phyloP scores from a whole-genome alignment of 2,329 filamentous ascomycete genomes.

The Pseudogymnoascus sp. region DNA sequence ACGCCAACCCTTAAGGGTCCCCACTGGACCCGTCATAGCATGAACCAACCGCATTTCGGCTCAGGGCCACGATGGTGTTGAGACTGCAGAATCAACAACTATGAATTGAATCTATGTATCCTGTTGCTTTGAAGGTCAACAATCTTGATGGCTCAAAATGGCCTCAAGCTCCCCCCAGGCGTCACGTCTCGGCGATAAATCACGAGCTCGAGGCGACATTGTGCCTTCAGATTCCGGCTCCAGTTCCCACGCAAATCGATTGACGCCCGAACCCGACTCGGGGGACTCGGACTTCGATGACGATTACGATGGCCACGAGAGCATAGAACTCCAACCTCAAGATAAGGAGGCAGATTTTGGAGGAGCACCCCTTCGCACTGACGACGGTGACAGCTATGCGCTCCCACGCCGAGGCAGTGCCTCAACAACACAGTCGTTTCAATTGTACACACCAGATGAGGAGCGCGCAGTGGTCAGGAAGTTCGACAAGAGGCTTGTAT shows the following conservation, averaged over 20 bases:
- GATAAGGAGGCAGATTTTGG: background rate
- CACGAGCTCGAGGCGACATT: background rate
- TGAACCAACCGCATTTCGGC: background rate
- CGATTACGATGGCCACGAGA: conserved; percentile 12
- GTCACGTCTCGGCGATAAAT: background rate
- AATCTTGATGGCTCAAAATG: background rate
- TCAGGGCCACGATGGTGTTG: conserved; percentile 2
- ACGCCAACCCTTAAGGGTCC: background rate
- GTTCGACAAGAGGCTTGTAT: conserved; percentile 69
- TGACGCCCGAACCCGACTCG: conserved; percentile 25
- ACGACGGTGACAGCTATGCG: background rate
- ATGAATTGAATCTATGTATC: background rate
- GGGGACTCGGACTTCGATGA: conserved; percentile 20
- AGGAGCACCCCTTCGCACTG: background rate
- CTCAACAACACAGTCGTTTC: conserved; percentile 35
- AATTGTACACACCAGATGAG: conserved; percentile 59
- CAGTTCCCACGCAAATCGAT: conserved; percentile 12
- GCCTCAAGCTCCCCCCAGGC: background rate
- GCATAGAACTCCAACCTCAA: conserved; percentile 1
- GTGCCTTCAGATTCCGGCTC: conserved; percentile 12
- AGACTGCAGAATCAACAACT: background rate
- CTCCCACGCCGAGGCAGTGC: conserved; percentile 21
- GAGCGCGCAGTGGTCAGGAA: conserved; percentile 64
- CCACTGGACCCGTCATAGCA: background rate
- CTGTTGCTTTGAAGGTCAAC: background rate